Evolutionary conservation across 2,329 filamentous ascomycete genomes (phyloP).

Genomic region (Xylaria sp.): DNA sequence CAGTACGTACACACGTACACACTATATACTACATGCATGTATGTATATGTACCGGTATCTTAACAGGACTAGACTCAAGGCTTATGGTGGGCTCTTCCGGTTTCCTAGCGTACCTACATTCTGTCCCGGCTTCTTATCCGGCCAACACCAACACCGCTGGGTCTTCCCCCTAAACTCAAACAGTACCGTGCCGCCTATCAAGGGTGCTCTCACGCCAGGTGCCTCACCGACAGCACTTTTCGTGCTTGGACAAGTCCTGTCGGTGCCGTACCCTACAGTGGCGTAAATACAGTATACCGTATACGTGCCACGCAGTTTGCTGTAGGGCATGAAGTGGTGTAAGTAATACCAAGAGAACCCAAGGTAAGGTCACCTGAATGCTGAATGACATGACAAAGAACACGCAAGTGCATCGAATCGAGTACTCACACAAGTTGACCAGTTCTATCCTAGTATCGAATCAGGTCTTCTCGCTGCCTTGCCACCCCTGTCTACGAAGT

Average conservation of each 20-base stretch:
- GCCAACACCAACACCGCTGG: slow-evolving; percentile 17
- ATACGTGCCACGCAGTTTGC: background rate
- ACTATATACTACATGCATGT: background rate
- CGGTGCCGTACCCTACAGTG: background rate
- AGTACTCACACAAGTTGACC: too few relatives aligned
- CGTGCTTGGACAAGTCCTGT: background rate
- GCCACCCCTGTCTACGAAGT: slow-evolving; percentile 24
- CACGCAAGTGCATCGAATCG: background rate
- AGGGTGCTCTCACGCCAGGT: background rate
- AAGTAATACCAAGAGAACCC: slow-evolving; percentile 14
- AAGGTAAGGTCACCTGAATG: slow-evolving; percentile 1
- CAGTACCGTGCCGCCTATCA: slow-evolving; percentile 5
- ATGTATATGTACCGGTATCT: background rate
- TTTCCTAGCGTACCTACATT: slow-evolving; percentile 13
- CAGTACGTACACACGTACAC: background rate
- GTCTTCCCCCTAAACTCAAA: slow-evolving; percentile 17
- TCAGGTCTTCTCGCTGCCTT: slow-evolving; percentile 19
- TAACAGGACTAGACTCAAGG: background rate
- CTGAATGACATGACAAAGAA: slow-evolving; percentile 5
- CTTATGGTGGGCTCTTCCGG: background rate
- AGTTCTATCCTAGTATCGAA: background rate
- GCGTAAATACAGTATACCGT: background rate
- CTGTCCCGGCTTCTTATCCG: slow-evolving; percentile 27
- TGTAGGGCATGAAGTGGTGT: background rate
- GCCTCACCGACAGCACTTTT: slow-evolving; percentile 25